A percentile compares a stretch with the other conserved stretches of the same genome.
phyloP scores from a whole-genome alignment of 2,329 filamentous ascomycete genomes.

The Colletotrichum coccodes region DNA sequence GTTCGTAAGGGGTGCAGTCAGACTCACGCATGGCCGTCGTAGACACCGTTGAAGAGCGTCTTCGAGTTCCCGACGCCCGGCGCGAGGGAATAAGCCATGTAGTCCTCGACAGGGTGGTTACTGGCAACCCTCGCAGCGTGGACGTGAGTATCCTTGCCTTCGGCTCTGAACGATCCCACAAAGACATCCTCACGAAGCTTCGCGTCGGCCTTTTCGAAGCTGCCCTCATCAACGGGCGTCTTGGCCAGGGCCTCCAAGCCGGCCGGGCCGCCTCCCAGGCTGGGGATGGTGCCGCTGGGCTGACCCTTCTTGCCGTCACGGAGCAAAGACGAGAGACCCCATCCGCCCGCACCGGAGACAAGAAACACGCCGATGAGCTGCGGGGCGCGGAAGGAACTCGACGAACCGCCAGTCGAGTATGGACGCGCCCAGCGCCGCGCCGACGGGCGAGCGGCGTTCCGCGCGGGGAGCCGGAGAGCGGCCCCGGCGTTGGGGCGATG shows the following conservation, averaged over 20 bases:
- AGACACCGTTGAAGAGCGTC: constrained; percentile 51
- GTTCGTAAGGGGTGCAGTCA: fast-evolving
- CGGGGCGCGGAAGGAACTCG: not conserved
- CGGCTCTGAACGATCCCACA: constrained; percentile 34
- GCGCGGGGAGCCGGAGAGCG: not conserved
- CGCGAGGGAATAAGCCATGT: constrained; percentile 45
- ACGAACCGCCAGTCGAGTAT: not conserved
- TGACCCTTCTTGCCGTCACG: not conserved
- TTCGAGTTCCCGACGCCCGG: constrained; percentile 41
- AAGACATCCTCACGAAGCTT: constrained; percentile 45
- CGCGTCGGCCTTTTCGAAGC: constrained; percentile 41
- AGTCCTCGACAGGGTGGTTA: constrained; percentile 48
- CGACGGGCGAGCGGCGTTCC: not conserved
- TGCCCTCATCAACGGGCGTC: constrained; percentile 16
- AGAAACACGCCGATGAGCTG: not conserved
- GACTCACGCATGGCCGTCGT: constrained; percentile 60
- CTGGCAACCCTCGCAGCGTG: constrained; percentile 47
- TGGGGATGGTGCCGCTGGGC: not conserved
- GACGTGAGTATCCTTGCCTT: constrained; percentile 40
- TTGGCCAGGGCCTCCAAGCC: constrained; percentile 13
- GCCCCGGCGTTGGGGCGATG: not conserved
- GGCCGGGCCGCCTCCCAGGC: constrained; percentile 7
- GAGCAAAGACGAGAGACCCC: not conserved
- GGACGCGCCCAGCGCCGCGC: constrained; percentile 15
- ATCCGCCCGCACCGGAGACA: not conserved